Percentiles rank a stretch among this genome's conserved stretches.
phyloP scores from a whole-genome alignment of 2,329 filamentous ascomycete species.

The Penicillium brasilianum region DNA sequence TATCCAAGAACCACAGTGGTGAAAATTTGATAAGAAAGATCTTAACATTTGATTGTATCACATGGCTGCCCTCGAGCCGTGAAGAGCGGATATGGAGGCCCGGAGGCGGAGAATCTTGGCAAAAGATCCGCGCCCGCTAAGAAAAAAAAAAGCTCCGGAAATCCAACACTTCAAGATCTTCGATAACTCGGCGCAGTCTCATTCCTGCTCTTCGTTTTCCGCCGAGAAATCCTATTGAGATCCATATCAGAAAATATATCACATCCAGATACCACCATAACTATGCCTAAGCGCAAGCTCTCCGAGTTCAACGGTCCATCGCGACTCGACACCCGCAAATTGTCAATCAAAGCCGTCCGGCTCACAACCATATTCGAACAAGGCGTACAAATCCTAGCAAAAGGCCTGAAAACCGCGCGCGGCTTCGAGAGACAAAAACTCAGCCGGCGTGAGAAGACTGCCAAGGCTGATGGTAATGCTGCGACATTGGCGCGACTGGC shows the following conservation, averaged over 20 bases:
- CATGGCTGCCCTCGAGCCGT: neutral
- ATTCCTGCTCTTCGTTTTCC: neutral
- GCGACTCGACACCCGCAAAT: constrained; percentile 32
- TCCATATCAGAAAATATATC: neutral
- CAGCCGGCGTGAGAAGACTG: constrained; percentile 62
- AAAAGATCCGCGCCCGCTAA: constrained; percentile 21
- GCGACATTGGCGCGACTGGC: constrained; percentile 52
- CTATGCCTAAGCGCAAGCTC: constrained; percentile 50
- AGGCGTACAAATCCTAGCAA: constrained; percentile 55
- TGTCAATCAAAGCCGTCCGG: constrained; percentile 43
- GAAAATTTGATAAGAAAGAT: neutral
- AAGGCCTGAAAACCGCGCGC: constrained; percentile 62
- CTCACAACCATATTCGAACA: constrained; percentile 56
- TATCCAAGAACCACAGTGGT: too few relatives aligned
- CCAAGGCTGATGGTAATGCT: constrained; percentile 51
- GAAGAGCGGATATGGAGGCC: too few relatives aligned
- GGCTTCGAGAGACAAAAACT: constrained; percentile 69
- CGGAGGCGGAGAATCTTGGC: constrained; percentile 29
- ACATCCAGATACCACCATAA: constrained; percentile 6
- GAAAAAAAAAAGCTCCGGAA: constrained; percentile 27
- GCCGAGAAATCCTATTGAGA: neutral
- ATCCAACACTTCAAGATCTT: constrained; percentile 8
- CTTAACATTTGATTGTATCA: neutral
- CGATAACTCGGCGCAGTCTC: neutral
- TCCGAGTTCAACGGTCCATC: constrained; percentile 36